These are phyloP conservation scores for Termitomyces sp. DNA, from an alignment of 768 basidiomycete genomes.

Conservation along the genomic window DNA sequence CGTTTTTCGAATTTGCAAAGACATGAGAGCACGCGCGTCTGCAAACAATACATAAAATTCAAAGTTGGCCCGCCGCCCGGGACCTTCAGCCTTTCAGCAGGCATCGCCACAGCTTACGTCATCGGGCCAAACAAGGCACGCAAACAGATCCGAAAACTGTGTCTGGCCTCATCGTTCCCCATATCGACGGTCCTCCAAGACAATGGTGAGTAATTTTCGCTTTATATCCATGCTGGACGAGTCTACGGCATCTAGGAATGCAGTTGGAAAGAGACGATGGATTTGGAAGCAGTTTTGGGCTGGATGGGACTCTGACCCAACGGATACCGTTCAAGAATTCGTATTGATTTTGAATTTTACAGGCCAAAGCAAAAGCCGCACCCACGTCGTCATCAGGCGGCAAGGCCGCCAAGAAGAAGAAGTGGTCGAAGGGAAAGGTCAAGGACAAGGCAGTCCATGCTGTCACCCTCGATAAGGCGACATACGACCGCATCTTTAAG, in stretches of 20 bases:
- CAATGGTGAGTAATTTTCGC: constrained; percentile 39
- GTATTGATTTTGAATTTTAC: constrained; percentile 22
- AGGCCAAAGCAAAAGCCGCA: constrained; percentile 81
- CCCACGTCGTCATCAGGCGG: constrained; percentile 61
- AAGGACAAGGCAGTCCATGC: constrained; percentile 99
- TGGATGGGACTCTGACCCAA: constrained; percentile 37
- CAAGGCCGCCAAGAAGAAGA: constrained; percentile 98
- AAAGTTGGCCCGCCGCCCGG: too few species aligned
- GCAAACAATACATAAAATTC: too few species aligned
- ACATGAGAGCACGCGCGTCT: background rate
- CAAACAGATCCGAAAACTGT: constrained; percentile 23
- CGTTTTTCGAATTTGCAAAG: background rate
- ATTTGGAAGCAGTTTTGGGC: constrained; percentile 14
- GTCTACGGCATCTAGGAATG: constrained; percentile 2
- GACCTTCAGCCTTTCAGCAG: too few species aligned
- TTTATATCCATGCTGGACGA: constrained; percentile 1
- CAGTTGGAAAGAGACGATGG: constrained; percentile 1
- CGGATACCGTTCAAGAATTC: constrained; percentile 32
- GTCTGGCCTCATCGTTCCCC: constrained; percentile 26
- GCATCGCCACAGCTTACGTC: constrained; percentile 26
- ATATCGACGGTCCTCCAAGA: constrained; percentile 41
- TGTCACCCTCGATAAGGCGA: constrained; percentile 91
- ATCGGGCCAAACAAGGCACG: constrained; percentile 41
- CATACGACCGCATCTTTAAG: constrained; percentile 93
- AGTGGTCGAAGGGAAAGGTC: constrained; percentile 99